Evolutionary conservation across 495 filamentous ascomycete genomes (phyloP), one percentile per base, ranked within the genome.

Genomic region (Daldinia concentrica): DNA sequence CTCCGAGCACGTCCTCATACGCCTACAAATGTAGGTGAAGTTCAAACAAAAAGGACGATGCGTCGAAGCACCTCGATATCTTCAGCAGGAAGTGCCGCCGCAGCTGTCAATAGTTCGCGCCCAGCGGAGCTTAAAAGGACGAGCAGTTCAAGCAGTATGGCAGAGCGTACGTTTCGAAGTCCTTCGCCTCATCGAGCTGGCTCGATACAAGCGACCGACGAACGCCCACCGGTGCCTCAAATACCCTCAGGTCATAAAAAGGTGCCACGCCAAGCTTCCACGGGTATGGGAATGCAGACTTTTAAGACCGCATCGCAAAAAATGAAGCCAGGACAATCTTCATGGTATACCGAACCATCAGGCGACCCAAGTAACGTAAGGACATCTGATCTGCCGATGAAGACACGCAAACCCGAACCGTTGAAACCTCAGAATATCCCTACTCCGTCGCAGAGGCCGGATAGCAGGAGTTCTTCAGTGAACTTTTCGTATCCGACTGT

Each of bases 41-140:
- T 96, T 30, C 89, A 94, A 78, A 97, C 94, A 0, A 97, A 93
- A 79, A 91, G 94, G 62, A 95, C 92, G 76, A 71, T 89, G 63
- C 89, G 91, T 71, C 88, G 94, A 48, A 87, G 87, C 67, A 81
- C 83, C 26, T 96, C 93, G 8, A 75, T 84, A 54, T 90, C 92
- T 15, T 94, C 93, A 17, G 82, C 86, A 41, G 83, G 83, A 51
- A 89, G 86, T 65, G 79, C 81, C 22, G 69, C 79, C 11, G 70
- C 75, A 17, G 81, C 80, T 61, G 79, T 82, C 29, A 71, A 71
- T 55, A 80, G 81, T 48, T 78, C 78, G 77, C 79, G 78, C 59
- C 73, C 77, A 58, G 50, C 66, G 80, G 78, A 68, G 9, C 82
- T 95, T 37, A 85, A 87, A 61, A 84, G 94, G 51, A 83, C 84